Evolutionary conservation across 441 rosid species (phyloP).

Genomic region (Gossypium schwendimanii): DNA sequence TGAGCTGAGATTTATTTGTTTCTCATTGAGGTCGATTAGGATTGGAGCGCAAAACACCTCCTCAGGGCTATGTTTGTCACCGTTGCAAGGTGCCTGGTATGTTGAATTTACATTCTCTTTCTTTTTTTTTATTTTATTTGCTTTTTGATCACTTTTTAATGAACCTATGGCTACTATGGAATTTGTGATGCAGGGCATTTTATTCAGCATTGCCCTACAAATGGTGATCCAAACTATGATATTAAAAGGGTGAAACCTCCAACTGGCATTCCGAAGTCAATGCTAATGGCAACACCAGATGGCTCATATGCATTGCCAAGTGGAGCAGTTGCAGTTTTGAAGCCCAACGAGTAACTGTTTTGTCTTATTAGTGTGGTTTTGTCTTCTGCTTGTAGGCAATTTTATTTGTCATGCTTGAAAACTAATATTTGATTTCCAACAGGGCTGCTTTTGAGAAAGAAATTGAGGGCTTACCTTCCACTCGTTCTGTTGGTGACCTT

Average conservation of each 20-base stretch:
- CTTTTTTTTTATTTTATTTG: not conserved
- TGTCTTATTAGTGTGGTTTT: not conserved
- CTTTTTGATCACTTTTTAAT: not conserved
- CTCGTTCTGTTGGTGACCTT: constrained; percentile 86
- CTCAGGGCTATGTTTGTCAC: constrained; percentile 91
- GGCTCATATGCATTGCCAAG: constrained; percentile 97
- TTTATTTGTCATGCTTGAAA: not conserved
- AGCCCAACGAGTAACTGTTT: constrained; percentile 75
- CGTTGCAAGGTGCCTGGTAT: constrained; percentile 92
- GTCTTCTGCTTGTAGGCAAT: constrained; percentile 1
- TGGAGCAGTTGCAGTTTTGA: constrained; percentile 93
- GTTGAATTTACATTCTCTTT: constrained; percentile 10
- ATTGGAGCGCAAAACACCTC: constrained; percentile 91
- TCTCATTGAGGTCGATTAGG: constrained; percentile 41
- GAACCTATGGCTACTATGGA: not conserved
- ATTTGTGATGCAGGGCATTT: constrained; percentile 62
- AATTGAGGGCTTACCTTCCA: constrained; percentile 91
- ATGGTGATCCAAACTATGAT: constrained; percentile 91
- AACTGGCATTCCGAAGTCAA: constrained; percentile 98
- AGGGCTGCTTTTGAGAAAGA: constrained; percentile 99
- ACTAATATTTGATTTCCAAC: constrained; percentile 1
- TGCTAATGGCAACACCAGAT: constrained; percentile 90
- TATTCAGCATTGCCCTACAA: constrained; percentile 98
- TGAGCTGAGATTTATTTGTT: constrained; percentile 19
- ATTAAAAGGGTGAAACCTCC: constrained; percentile 89